Conservation (phyloP, 352 stramenopile species). For the Phytophthora nicotianae region DNA sequence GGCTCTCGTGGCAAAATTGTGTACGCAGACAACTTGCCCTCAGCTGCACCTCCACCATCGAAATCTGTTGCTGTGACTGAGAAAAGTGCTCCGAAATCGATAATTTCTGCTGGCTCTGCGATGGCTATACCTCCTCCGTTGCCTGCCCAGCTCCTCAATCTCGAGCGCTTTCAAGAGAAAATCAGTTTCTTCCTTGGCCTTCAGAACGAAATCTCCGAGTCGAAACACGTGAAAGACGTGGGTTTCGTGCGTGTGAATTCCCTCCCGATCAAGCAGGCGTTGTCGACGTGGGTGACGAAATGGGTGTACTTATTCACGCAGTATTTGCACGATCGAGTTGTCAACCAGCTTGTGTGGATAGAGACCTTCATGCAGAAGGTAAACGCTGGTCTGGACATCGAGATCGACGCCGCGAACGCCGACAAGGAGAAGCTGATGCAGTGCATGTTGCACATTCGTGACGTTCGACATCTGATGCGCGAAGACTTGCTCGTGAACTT, state of each 20-base stretch:
- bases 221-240: slow-evolving; percentile 87
- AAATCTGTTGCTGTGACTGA: slow-evolving; percentile 16
- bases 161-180: slow-evolving; percentile 90
- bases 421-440: slow-evolving; percentile 78
- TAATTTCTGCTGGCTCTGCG: slow-evolving; percentile 20
- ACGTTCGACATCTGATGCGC: slow-evolving; percentile 86
- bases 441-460: slow-evolving; percentile 90
- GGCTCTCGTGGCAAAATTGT: slow-evolving; percentile 20
- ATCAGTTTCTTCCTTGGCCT: slow-evolving; percentile 89
- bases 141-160: slow-evolving; percentile 74
- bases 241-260: slow-evolving; percentile 93
- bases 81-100: slow-evolving; percentile 11
- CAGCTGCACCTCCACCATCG: slow-evolving; percentile 1
- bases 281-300: slow-evolving; percentile 94
- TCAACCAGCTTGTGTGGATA: slow-evolving; percentile 85
- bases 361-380: slow-evolving; percentile 87
- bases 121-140: slow-evolving; percentile 53
- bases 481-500: slow-evolving; percentile 84
- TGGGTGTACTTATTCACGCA: slow-evolving; percentile 96
- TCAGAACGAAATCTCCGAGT: slow-evolving; percentile 90
- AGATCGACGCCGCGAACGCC: slow-evolving; percentile 47
- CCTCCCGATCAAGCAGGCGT: slow-evolving; percentile 94
- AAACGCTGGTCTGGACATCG: slow-evolving; percentile 74
- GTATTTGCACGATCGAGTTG: slow-evolving; percentile 91
- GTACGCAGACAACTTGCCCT: slow-evolving; percentile 38